These are phyloP conservation scores for Cunninghamia lanceolata DNA, from an alignment of 75 land plant species.

Conservation along the genomic window DNA sequence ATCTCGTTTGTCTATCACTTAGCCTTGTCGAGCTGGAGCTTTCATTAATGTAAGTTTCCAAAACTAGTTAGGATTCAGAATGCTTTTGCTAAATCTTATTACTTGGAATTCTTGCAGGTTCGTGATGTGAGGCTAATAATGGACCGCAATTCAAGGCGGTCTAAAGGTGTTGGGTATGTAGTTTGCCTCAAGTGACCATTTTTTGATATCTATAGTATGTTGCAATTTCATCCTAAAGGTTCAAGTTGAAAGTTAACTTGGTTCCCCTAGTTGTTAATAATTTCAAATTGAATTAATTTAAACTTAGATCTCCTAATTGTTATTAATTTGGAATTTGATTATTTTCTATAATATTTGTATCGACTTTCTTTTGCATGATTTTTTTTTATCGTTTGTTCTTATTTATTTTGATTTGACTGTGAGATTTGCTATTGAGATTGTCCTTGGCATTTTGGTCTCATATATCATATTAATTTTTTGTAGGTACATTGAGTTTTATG, in stretches of 20 bases:
- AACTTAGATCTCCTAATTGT: neutral
- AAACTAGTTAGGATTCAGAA: neutral
- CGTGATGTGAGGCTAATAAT: slow-evolving; percentile 97
- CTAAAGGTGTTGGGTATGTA: slow-evolving; percentile 98
- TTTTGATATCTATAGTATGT: neutral
- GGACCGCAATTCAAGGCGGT: slow-evolving; percentile 97
- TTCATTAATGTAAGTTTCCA: slow-evolving; percentile 5
- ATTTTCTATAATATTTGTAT: no score
- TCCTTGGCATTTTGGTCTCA: neutral
- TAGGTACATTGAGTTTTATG: slow-evolving; percentile 99
- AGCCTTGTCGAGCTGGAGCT: slow-evolving; percentile 1
- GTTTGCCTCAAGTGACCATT: neutral
- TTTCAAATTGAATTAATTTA: neutral
- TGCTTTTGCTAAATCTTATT: neutral
- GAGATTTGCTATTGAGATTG: neutral
- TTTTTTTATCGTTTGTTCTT: neutral
- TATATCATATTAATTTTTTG: neutral
- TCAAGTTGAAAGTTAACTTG: neutral
- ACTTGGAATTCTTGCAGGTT: slow-evolving; percentile 56
- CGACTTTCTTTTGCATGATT: neutral
- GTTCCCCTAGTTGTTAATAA: neutral
- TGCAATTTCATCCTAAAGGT: neutral
- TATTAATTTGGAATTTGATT: neutral
- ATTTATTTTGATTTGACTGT: neutral
- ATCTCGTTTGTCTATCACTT: neutral